These are phyloP conservation scores for Elsinoe australis DNA, from an alignment of 2,329 filamentous ascomycete species.

Conservation along the genomic window DNA sequence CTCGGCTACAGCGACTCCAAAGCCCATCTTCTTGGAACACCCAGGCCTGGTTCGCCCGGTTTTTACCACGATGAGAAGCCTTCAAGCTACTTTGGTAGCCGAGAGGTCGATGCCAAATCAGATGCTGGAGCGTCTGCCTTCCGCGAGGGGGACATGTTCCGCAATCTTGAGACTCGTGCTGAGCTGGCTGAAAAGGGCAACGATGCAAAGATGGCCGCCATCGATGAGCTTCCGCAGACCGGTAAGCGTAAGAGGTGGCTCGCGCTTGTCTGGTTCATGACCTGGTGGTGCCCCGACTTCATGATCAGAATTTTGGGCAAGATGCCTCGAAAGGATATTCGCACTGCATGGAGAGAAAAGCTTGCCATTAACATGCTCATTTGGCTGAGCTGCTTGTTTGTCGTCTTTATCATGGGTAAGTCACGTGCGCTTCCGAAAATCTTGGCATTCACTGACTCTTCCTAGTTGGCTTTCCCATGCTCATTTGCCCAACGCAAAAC, in stretches of 20 bases:
- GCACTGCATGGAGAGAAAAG: constrained; percentile 93
- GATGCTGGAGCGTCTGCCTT: constrained; percentile 89
- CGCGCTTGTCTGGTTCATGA: constrained; percentile 71
- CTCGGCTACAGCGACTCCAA: constrained; percentile 54
- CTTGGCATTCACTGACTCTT: constrained; percentile 21
- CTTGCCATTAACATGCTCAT: constrained; percentile 96
- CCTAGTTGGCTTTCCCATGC: constrained; percentile 64
- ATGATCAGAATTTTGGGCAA: constrained; percentile 66
- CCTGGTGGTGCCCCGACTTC: constrained; percentile 83
- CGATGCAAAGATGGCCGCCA: constrained; percentile 79
- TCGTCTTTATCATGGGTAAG: constrained; percentile 71
- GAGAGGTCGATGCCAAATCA: constrained; percentile 75
- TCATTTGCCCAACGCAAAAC: constrained; percentile 87
- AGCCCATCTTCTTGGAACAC: constrained; percentile 47
- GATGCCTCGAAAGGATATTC: constrained; percentile 88
- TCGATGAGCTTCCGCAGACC: constrained; percentile 74
- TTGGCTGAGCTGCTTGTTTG: constrained; percentile 72
- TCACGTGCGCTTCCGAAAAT: neutral
- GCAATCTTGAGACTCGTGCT: constrained; percentile 85
- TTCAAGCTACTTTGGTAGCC: constrained; percentile 71
- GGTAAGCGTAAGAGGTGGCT: constrained; percentile 85
- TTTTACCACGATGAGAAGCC: constrained; percentile 69
- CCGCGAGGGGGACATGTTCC: constrained; percentile 93
- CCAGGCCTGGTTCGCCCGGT: constrained; percentile 43
- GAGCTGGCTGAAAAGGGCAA: constrained; percentile 94